Evolutionary conservation across 768 basidiomycete genomes (phyloP).

Genomic region (Cyclocybe aegerita): DNA sequence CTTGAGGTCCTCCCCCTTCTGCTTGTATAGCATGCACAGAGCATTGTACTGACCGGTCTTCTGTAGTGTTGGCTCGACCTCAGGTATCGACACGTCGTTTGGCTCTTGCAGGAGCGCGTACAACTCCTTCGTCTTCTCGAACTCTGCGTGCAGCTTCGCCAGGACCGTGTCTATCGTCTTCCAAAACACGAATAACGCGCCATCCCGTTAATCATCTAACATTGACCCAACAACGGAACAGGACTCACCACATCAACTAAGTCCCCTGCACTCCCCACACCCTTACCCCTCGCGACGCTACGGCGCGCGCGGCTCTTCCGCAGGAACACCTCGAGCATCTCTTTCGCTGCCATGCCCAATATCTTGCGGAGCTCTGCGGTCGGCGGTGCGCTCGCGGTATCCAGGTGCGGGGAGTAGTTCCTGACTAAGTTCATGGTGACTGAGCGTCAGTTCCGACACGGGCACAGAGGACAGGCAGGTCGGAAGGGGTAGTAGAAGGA

Average conservation of each 20-base stretch:
- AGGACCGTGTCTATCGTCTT: slow-evolving; percentile 83
- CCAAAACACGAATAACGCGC: not conserved
- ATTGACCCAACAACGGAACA: not conserved
- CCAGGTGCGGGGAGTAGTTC: slow-evolving; percentile 88
- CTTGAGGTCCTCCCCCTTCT: slow-evolving; percentile 55
- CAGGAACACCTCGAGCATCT: slow-evolving; percentile 75
- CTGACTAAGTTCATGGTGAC: slow-evolving; percentile 87
- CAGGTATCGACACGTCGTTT: slow-evolving; percentile 54
- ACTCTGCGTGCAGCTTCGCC: slow-evolving; percentile 67
- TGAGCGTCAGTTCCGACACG: slow-evolving; percentile 71
- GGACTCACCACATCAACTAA: slow-evolving; percentile 21
- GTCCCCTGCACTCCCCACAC: slow-evolving; percentile 18
- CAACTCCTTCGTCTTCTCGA: slow-evolving; percentile 62
- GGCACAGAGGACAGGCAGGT: slow-evolving; percentile 21
- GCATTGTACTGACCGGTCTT: slow-evolving; percentile 55
- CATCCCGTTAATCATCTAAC: not conserved
- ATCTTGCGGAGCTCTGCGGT: slow-evolving; percentile 68
- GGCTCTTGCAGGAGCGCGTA: slow-evolving; percentile 54
- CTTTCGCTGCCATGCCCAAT: slow-evolving; percentile 61
- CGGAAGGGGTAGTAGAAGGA: slow-evolving; percentile 13
- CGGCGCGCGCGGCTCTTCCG: slow-evolving; percentile 56
- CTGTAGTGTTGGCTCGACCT: slow-evolving; percentile 61
- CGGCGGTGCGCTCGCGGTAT: slow-evolving; percentile 65
- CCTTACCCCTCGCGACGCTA: slow-evolving; percentile 31
- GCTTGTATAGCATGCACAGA: slow-evolving; percentile 59